These are phyloP conservation scores for Cryptococcus wingfieldii DNA, from an alignment of 1,284 basidiomycete species.

Conservation along the genomic window DNA sequence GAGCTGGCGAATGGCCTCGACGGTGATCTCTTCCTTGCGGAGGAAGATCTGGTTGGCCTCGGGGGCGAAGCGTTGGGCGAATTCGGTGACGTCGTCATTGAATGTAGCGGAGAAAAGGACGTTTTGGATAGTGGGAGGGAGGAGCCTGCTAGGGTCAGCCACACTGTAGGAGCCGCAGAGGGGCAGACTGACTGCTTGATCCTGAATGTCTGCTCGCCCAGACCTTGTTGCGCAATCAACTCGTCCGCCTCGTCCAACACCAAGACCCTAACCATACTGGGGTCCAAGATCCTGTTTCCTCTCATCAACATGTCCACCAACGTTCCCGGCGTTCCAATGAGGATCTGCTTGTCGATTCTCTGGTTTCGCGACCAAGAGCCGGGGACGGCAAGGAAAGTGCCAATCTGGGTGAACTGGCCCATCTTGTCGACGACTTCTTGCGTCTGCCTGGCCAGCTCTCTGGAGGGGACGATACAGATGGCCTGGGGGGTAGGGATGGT, in stretches of 20 bases:
- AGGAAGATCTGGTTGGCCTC: conserved; percentile 94
- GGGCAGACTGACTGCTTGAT: conserved; percentile 76
- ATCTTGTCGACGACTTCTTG: conserved; percentile 91
- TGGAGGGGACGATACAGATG: conserved; percentile 86
- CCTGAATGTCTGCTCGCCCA: conserved; percentile 92
- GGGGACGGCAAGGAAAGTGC: conserved; percentile 92
- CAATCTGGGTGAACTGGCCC: conserved; percentile 90
- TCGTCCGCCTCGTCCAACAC: conserved; percentile 99
- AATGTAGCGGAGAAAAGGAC: conserved; percentile 98
- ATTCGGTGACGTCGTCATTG: conserved; percentile 84
- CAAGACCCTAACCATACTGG: conserved; percentile 80
- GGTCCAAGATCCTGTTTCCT: conserved; percentile 55
- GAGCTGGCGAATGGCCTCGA: conserved; percentile 94
- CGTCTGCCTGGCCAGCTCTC: conserved; percentile 96
- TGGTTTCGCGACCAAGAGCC: conserved; percentile 55
- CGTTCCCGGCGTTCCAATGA: conserved; percentile 96
- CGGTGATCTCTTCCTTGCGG: conserved; percentile 87
- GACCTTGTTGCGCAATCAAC: conserved; percentile 92
- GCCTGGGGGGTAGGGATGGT: conserved; percentile 77
- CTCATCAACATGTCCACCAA: conserved; percentile 72
- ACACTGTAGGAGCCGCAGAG: not conserved
- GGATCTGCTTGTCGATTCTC: conserved; percentile 78
- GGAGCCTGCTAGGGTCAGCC: conserved; percentile 24
- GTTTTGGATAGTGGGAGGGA: conserved; percentile 62
- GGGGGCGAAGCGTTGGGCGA: conserved; percentile 89